Evolutionary conservation across 257 asterid species (phyloP).

Genomic region (Orobanche coerulescens): DNA sequence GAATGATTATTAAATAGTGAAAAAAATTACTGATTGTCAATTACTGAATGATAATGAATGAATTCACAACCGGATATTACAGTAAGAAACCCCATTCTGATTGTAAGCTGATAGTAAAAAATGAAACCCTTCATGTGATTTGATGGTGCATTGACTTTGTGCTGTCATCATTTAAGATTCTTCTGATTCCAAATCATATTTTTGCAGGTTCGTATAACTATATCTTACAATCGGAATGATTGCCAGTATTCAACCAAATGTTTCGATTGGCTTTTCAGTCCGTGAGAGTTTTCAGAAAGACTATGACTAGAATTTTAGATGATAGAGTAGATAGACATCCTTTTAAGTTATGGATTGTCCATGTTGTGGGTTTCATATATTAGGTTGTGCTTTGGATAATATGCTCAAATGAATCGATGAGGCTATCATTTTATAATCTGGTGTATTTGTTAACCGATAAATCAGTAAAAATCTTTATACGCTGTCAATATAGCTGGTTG

Average conservation of each 20-base stretch:
- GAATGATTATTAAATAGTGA: too few relatives aligned
- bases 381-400: constrained; percentile 5
- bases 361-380: neutral
- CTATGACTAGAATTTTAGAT: neutral
- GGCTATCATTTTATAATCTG: too few relatives aligned
- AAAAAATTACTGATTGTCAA: too few relatives aligned
- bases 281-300: neutral
- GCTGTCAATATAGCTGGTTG: neutral
- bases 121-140: too few relatives aligned
- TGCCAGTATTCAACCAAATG: too few relatives aligned
- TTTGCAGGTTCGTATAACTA: neutral
- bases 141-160: too few relatives aligned
- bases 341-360: neutral
- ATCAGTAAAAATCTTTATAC: neutral
- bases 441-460: neutral
- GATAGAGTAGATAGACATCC: neutral
- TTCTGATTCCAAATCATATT: neutral
- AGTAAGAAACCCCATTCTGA: too few relatives aligned
- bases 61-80: too few relatives aligned
- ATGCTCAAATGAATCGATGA: neutral
- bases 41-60: too few relatives aligned
- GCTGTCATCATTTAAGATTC: neutral
- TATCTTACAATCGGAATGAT: too few relatives aligned
- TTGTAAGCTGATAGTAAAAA: too few relatives aligned
- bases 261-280: constrained; percentile 11